Conservation (phyloP, 23 red algal genomes). For the Gracilaria gracilis region DNA sequence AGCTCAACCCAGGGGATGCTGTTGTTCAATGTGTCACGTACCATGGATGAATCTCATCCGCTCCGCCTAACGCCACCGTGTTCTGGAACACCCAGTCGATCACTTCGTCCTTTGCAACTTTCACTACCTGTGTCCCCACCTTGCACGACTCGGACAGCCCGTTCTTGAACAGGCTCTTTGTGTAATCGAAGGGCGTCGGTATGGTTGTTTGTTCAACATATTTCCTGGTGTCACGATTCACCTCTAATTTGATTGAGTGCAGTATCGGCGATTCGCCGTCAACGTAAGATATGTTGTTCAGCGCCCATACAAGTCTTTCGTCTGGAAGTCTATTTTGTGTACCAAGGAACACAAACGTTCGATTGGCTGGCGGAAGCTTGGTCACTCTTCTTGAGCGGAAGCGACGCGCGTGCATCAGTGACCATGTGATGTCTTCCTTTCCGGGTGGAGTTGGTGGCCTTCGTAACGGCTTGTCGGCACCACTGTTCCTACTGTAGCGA, state of each 20-base stretch:
- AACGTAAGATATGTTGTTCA: slow-evolving; percentile 43
- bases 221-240: slow-evolving; percentile 13
- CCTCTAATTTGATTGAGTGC: slow-evolving; percentile 37
- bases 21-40: background rate
- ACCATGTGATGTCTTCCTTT: slow-evolving; percentile 35
- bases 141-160: slow-evolving; percentile 11
- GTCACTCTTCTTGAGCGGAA: slow-evolving; percentile 12
- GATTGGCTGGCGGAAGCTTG: slow-evolving; percentile 8
- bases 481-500: slow-evolving; percentile 24
- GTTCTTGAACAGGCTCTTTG: slow-evolving; percentile 11
- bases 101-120: slow-evolving; percentile 58
- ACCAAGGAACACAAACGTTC: slow-evolving; percentile 37
- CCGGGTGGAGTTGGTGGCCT: background rate
- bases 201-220: slow-evolving; percentile 29
- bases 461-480: slow-evolving; percentile 5
- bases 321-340: slow-evolving; percentile 45
- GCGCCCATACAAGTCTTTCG: slow-evolving; percentile 32
- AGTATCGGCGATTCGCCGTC: slow-evolving; percentile 37
- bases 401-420: slow-evolving; percentile 30
- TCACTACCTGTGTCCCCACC: slow-evolving; percentile 45
- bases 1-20: background rate
- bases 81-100: slow-evolving; percentile 68
- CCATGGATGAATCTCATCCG: slow-evolving; percentile 62
- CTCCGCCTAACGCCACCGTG: slow-evolving; percentile 17
- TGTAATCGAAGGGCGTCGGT: slow-evolving; percentile 45